Evolutionary conservation across 352 stramenopile species (phyloP).

Genomic region (Pythium coloratum): DNA sequence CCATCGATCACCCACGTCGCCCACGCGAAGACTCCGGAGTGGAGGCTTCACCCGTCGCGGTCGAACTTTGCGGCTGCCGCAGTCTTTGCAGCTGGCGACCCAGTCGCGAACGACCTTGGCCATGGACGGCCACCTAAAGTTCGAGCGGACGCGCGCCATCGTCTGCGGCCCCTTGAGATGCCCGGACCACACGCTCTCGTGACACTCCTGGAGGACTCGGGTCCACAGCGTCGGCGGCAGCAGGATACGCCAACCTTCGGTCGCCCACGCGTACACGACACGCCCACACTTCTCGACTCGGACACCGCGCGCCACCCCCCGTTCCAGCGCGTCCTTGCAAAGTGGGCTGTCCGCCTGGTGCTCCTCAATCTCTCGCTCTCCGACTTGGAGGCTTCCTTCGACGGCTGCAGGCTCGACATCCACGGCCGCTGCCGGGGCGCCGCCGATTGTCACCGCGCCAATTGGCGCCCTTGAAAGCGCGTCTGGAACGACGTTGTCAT

Average conservation of each 20-base stretch:
- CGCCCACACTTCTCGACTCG: neutral
- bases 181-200: slow-evolving; percentile 23
- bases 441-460: neutral
- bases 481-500: slow-evolving; percentile 21
- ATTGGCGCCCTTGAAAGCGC: slow-evolving; percentile 27
- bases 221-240: slow-evolving; percentile 17
- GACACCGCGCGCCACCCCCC: neutral
- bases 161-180: slow-evolving; percentile 22
- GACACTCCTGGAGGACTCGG: slow-evolving; percentile 8
- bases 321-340: slow-evolving; percentile 1
- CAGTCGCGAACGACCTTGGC: neutral
- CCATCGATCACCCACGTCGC: slow-evolving; percentile 21
- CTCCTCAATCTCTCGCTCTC: slow-evolving; percentile 4
- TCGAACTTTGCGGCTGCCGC: slow-evolving; percentile 17
- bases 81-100: slow-evolving; percentile 11
- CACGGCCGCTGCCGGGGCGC: neutral
- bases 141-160: neutral
- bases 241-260: slow-evolving; percentile 7
- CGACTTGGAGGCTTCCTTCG: slow-evolving; percentile 12
- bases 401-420: neutral
- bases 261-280: neutral
- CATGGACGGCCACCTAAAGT: slow-evolving; percentile 25
- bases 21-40: slow-evolving; percentile 21
- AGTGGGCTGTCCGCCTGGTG: slow-evolving; percentile 11
- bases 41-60: slow-evolving; percentile 17